Conservation (phyloP, 2,329 filamentous ascomycete species). For the Elsinoe australis region DNA sequence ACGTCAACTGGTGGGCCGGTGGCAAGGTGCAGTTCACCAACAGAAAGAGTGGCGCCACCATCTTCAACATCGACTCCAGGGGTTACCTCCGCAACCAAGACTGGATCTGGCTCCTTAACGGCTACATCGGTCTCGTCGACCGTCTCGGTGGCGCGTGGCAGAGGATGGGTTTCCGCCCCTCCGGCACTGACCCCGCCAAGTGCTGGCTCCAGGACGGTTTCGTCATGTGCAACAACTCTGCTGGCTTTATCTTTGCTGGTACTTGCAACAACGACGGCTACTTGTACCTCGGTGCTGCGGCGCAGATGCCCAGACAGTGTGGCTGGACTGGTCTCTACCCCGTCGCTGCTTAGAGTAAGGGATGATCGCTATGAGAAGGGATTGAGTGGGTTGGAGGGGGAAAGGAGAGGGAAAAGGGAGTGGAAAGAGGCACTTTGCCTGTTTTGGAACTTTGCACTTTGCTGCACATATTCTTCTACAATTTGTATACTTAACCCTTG, state of each 20-base stretch:
- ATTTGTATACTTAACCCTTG: no score
- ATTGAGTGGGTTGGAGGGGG: background rate
- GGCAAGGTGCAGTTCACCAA: slow-evolving; percentile 1
- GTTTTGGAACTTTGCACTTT: background rate
- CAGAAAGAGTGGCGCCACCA: background rate
- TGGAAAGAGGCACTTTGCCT: background rate
- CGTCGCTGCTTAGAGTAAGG: background rate
- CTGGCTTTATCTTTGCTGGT: background rate
- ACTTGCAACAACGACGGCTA: slow-evolving; percentile 7
- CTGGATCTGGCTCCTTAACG: background rate
- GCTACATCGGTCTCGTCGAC: slow-evolving; percentile 11
- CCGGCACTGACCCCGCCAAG: slow-evolving; percentile 7
- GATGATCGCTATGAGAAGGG: background rate
- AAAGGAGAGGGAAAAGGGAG: background rate
- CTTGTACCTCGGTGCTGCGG: slow-evolving; percentile 3
- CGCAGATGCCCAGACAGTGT: slow-evolving; percentile 1
- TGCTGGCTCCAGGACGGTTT: slow-evolving; percentile 9
- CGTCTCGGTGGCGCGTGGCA: slow-evolving; percentile 14
- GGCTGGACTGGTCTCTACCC: slow-evolving; percentile 9
- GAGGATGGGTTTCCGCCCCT: slow-evolving; percentile 2
- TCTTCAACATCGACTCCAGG: slow-evolving; percentile 3
- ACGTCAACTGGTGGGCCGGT: slow-evolving; percentile 6
- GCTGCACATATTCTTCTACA: background rate
- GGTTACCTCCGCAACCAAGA: slow-evolving; percentile 10
- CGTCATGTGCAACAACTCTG: slow-evolving; percentile 1